Evolutionary conservation across 768 basidiomycete species (phyloP), one percentile per base, ranked within the genome.

Genomic region (Hygrocybe coccinea): DNA sequence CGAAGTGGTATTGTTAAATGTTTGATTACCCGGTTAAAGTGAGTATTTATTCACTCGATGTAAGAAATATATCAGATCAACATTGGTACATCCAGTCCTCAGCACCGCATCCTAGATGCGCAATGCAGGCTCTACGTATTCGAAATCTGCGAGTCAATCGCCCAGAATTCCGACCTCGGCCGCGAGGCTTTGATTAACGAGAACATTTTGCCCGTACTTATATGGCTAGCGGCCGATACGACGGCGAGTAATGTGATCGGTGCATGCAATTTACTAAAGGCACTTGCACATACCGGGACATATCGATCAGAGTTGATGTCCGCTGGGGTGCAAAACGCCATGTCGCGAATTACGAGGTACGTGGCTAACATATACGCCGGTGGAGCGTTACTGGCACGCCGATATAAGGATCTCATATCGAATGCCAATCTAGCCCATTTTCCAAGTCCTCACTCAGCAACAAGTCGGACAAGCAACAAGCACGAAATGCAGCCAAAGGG

Each of bases 1-100:
- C 49, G 56, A 48, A 59, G 60, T 34, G 60, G 55, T 25, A 61
- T 56, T 24, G 21, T 53, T 19, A 41, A 15, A 36, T 51, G 53
- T 59, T 49, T 63, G 9, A 55, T 61, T 38, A 14, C 48, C 24
- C 61, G 62, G 60, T 39, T 61, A 37, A 63, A 55, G 62, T 63
- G 14, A 19, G 21, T 9, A 38, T 21, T 11, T 14, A 8, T 5
- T 41, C 25, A 25, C 11, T 11, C 21, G 12, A 21, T 41, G 19
- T 37, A 22, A 5, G n/a, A 52, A 41, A 41, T 3, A 29, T 29
- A 29, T 29, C 29, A 29, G 29, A 29, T 8, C 22, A 12, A 35
- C 39, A 37, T 41, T 29, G 17, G 2, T 12, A 33, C 15, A 12
- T 57, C 17, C 46, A 63, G 62, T 34, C 60, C 60, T 22, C 55